Base-by-base conservation (phyloP, 1,284 basidiomycete genomes). In the Sporisorium iseilematis-ciliati region DNA sequence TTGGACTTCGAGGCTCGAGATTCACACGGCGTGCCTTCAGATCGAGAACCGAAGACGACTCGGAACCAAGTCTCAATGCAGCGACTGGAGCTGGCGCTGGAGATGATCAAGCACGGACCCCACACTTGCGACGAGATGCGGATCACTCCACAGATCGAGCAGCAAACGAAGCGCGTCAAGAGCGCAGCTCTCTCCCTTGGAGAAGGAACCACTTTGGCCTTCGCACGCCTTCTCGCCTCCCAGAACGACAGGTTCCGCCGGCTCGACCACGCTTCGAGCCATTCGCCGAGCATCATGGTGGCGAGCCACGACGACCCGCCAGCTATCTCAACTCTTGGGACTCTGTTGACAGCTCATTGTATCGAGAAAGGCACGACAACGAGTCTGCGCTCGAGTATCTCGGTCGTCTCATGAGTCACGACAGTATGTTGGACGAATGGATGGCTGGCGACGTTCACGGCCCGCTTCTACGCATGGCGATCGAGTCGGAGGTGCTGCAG, bases 361-460 rank as follows among this genome's bases (percentile, higher is more conserved):
- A 51, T 33, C 59, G 42, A 7, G 68, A 55, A 11, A 40, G 67
- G 25, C 40, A 43, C n/a, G 57, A 52, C 8, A 42, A 65, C 61
- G 70, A 73, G 49, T 64, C 65, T 25, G 65, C 71, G 4, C 65
- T 75, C 53, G 60, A 66, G 16, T 70, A 66, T n/a, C 66, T 75
- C 8, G 62, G 72, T 42, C 66, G 72, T 6, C 57, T 75, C 38
- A 65, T 75, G 63, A 65, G 42, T 41, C 59, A 64, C 55, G 72
- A 75, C 51, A 66, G 48, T 42, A 57, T 57, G 55, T 59, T 71
- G n/a, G 68, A 71, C 46, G 68, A 64, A 18, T 63, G 52, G 69
- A 64, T 63, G 64, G 50, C 60, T 3, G 49, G 35, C 41, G 69
- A 65, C 20, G 52, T 54, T 18, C 56, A 57, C n/a, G 64, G 35